These are phyloP conservation scores for Mucor piriformis DNA, from an alignment of 371 early-diverging fungal species.

Conservation along the genomic window DNA sequence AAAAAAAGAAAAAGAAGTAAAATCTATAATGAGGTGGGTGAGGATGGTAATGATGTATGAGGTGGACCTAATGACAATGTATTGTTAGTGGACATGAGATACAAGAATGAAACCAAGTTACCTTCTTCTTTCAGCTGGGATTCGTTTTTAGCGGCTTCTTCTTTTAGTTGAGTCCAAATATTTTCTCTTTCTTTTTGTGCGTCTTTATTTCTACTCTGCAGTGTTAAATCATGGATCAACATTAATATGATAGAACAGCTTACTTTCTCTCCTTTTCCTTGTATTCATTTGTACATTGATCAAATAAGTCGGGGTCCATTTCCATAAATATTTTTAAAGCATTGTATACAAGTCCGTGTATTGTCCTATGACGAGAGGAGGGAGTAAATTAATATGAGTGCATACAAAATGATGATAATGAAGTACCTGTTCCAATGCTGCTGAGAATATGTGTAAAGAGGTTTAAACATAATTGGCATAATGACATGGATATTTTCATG, in stretches of 20 bases:
- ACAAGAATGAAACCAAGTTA: background rate
- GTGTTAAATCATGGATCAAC: too few relatives aligned
- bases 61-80: too few relatives aligned
- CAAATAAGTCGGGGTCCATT: constrained; percentile 88
- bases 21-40: too few relatives aligned
- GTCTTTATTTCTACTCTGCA: background rate
- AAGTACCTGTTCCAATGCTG: constrained; percentile 93
- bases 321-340: constrained; percentile 92
- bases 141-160: constrained; percentile 2
- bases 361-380: constrained; percentile 58
- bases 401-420: background rate
- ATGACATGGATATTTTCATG: constrained; percentile 87
- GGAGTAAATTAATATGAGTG: too few relatives aligned
- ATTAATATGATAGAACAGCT: background rate
- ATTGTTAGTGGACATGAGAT: too few relatives aligned
- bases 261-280: constrained; percentile 39
- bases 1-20: too few relatives aligned
- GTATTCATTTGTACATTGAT: constrained; percentile 80
- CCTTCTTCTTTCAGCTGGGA: background rate
- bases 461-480: constrained; percentile 91
- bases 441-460: constrained; percentile 89
- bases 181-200: background rate
- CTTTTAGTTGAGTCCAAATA: constrained; percentile 4
- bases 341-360: constrained; percentile 90
- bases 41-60: too few relatives aligned